phyloP scores from a whole-genome alignment of 2,329 filamentous ascomycete species.

The Nemania sp. region DNA sequence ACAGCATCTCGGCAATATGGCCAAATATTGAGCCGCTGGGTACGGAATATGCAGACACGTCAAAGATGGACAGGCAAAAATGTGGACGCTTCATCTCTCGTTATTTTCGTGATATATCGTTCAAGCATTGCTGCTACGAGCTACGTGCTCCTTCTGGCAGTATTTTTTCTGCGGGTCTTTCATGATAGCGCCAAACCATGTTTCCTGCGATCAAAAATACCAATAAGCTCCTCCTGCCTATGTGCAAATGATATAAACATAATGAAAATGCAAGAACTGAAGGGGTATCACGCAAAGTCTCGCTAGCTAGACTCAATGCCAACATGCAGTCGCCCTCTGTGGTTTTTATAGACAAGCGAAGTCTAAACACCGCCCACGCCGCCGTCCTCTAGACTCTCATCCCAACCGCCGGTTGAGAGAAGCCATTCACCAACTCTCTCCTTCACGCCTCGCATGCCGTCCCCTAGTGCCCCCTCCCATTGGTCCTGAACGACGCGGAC shows the following conservation, averaged over 20 bases:
- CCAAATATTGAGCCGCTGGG: neutral
- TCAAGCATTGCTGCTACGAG: slow-evolving; percentile 25
- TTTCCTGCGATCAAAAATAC: neutral
- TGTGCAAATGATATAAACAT: slow-evolving; percentile 13
- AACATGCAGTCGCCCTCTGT: slow-evolving; percentile 9
- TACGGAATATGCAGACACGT: neutral
- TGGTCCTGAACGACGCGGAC: slow-evolving; percentile 90
- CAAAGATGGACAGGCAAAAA: neutral
- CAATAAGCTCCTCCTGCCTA: neutral
- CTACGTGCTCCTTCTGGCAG: slow-evolving; percentile 15
- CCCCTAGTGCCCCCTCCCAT: slow-evolving; percentile 89
- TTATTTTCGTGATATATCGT: slow-evolving; percentile 26
- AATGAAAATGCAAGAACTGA: slow-evolving; percentile 31
- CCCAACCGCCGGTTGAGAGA: slow-evolving; percentile 85
- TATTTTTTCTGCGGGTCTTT: slow-evolving; percentile 2
- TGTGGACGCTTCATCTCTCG: slow-evolving; percentile 18
- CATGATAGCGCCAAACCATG: neutral
- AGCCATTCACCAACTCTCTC: slow-evolving; percentile 79
- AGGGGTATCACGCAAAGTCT: slow-evolving; percentile 37
- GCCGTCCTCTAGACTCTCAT: slow-evolving; percentile 76
- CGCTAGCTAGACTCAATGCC: slow-evolving; percentile 22
- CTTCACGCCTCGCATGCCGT: slow-evolving; percentile 78
- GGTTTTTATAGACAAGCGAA: slow-evolving; percentile 49
- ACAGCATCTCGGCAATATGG: neutral
- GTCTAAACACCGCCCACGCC: slow-evolving; percentile 61